A percentile compares a stretch with the other conserved stretches of the same genome.
Conservation (phyloP, 371 early-diverging fungal species). For the Mortierella sp. region DNA sequence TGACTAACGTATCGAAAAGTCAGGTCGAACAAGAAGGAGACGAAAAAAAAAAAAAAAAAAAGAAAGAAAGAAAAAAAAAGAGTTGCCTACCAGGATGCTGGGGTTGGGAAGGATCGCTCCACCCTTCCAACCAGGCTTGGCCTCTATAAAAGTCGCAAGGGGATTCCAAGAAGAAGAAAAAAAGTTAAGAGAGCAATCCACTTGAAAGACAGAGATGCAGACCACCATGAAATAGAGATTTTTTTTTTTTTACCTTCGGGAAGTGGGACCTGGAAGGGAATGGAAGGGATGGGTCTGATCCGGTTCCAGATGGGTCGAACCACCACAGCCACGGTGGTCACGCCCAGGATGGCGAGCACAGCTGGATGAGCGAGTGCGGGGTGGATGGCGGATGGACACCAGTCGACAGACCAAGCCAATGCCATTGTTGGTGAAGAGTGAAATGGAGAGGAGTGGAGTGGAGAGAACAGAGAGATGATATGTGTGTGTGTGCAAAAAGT, state of each 20-base stretch:
- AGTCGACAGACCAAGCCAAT: no score
- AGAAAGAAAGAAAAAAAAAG: no score
- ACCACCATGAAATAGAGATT: background rate
- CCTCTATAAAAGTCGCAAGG: conserved; percentile 12
- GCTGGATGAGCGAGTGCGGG: background rate
- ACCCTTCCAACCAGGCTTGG: conserved; percentile 63
- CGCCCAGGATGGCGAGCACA: background rate
- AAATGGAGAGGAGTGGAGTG: background rate
- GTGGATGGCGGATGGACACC: background rate
- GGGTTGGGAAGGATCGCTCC: conserved; percentile 64
- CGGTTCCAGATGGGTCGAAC: conserved; percentile 7
- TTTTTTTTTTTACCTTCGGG: conserved; percentile 29
- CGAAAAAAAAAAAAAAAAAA: background rate
- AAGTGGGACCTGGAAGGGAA: conserved; percentile 34
- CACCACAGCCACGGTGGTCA: conserved; percentile 4
- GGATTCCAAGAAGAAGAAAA: background rate
- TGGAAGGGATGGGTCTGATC: conserved; percentile 19
- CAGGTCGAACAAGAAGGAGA: background rate
- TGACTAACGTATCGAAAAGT: background rate
- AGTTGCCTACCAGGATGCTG: conserved; percentile 59
- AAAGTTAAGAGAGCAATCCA: background rate
- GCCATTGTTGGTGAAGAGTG: no score
- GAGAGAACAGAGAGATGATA: background rate
- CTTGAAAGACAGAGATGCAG: background rate
- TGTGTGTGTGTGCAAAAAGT: no score